Base-by-base conservation (phyloP, 768 basidiomycete species). In the Hypholoma fasciculare region DNA sequence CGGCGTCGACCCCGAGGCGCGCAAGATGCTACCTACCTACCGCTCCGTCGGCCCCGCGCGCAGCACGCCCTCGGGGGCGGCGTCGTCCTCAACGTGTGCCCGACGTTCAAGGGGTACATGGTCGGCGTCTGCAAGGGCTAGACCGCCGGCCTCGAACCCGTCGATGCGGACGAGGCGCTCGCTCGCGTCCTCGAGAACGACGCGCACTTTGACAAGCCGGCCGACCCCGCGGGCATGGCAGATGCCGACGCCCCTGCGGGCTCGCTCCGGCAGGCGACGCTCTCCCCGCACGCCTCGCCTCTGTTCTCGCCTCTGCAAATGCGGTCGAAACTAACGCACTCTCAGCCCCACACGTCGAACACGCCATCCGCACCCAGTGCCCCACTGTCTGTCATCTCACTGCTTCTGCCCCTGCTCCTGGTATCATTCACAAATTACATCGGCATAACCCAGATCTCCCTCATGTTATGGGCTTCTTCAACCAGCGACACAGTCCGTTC, bases 31-130 rank as follows among this genome's bases (percentile, higher is more conserved):
- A n/a, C 82, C 87, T 13, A 78, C 80, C 23, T 78, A 82, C 58
- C 78, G 76, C 49, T 75, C 84, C 26, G 79, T 75, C 1, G 77
- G 80, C 12, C 85, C 64, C 77, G 77, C 46, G 81, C 78, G 3
- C 71, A 78, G 57, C 80, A 82, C 17, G 86, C 88, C 60, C 76
- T 92, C 8, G 84, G 87, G n/a, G 95, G 95, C 12, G 96, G 96
- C 1, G 80, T 87, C 40, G 80, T 97, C 56, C 76, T 99, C 56
- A 72, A 98, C 30, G 97, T 96, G 3, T 84, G 97, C 50, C 86
- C 91, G 37, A 90, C 93, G 0, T 82, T 96, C 73, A 99, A 98
- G 76, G 97, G 98, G 75, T 98, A 92, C 71, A 85, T 98, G 84
- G 81, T 86, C 54, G 97, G 96, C 2, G 69, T 98, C 40, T 84